Evolutionary conservation across 2,329 filamentous ascomycete species (phyloP).

Genomic region (Fusarium aywerte): DNA sequence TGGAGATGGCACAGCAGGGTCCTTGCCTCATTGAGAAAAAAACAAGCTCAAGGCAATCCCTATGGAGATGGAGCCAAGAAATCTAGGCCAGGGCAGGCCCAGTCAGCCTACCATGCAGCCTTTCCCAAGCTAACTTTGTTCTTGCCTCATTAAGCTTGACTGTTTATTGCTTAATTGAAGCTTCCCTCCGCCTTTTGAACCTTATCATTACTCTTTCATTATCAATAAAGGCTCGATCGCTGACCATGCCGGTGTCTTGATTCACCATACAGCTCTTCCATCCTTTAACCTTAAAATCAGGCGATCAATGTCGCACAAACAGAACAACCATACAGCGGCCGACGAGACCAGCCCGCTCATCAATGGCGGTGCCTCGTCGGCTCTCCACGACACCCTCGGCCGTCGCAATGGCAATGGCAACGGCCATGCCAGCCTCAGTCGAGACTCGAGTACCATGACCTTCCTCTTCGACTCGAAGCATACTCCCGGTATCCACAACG

Average conservation of each 20-base stretch:
- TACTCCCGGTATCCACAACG: constrained; percentile 64
- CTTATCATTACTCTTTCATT: not conserved
- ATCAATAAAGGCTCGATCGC: constrained; percentile 21
- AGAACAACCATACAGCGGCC: constrained; percentile 39
- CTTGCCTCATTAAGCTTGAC: constrained; percentile 25
- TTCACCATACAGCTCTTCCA: constrained; percentile 42
- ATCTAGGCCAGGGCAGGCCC: constrained; percentile 24
- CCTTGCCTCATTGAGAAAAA: constrained; percentile 10
- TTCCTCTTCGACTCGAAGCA: constrained; percentile 63
- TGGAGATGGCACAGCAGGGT: constrained; percentile 32
- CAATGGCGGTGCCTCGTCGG: constrained; percentile 50
- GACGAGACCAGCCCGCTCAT: constrained; percentile 58
- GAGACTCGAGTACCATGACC: constrained; percentile 38
- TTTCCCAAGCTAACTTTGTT: constrained; percentile 6
- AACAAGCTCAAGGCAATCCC: constrained; percentile 29
- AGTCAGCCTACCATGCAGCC: constrained; percentile 35
- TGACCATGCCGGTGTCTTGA: constrained; percentile 49
- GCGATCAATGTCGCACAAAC: constrained; percentile 50
- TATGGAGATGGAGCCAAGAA: constrained; percentile 26
- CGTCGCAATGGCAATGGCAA: constrained; percentile 33
- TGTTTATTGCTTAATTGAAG: constrained; percentile 16
- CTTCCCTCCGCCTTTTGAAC: constrained; percentile 12
- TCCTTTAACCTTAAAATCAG: constrained; percentile 42
- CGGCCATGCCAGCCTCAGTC: constrained; percentile 40
- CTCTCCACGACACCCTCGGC: constrained; percentile 20